Evolutionary conservation across 805 yeast genomes (phyloP), one percentile per base, ranked within the genome.

Genomic region (Wickerhamomyces mucosus): DNA sequence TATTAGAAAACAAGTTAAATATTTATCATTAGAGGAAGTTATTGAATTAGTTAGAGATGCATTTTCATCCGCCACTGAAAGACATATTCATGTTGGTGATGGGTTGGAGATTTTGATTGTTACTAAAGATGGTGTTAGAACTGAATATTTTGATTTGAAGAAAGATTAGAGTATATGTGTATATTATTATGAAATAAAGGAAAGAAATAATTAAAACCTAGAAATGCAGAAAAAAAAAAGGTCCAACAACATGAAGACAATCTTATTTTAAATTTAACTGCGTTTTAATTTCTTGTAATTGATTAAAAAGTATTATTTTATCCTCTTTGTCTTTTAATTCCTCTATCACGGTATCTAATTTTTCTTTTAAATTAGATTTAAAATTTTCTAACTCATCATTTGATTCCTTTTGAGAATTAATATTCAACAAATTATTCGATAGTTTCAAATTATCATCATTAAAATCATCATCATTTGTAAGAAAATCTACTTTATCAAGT

Each of bases 21-120:
- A 70, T 50, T 66, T 92, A 51, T 57, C 67, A 25, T 67, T 86
- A 43, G 95, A 85, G 2, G 95, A 88, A 61, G 96, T 86, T 16
- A 63, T 92, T 49, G 70, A 76, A 46, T 64, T 92, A 41, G 96
- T 92, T 23, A 78, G 76, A 56, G 98, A 92, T 59, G 95, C 98
- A 6, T 92, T 92, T 54, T 68, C 85, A 15, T 85, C 96, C 7
- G 98, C 96, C 15, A 89, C 97, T 14, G 98, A 92, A 63, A 81
- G 98, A 69, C 97, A 92, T 59, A 92, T 92, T 46, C 94, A 88
- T 46, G 97, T 92, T 32, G 98, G 98, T 65, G 98, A 92, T 64
- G 94, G 92, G 6, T 69, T 92, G 41, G 95, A 92, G 58, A 78
- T 92, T 29, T 64, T 81, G 42, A 82, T 92, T 46, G 88, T 89